Evolutionary conservation across 2,329 filamentous ascomycete genomes (phyloP).

Genomic region (Juglanconis juglandina): DNA sequence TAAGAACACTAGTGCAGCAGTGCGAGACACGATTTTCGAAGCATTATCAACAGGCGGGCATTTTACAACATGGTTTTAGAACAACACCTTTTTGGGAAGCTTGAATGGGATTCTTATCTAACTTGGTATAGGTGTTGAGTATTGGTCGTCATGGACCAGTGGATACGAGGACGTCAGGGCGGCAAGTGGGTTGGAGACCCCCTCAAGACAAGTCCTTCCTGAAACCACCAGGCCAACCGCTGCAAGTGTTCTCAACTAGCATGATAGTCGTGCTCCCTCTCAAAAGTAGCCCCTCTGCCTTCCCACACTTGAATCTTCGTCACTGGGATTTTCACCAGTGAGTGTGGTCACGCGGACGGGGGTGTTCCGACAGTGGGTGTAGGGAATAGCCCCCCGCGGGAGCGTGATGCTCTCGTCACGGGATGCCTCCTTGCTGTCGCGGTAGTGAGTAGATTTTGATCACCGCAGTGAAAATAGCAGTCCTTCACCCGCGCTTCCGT

Average conservation of each 20-base stretch:
- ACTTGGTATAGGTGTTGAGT: neutral
- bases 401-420: neutral
- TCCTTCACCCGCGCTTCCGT: slow-evolving; percentile 24
- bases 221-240: neutral
- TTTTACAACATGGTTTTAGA: neutral
- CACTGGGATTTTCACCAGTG: neutral
- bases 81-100: neutral
- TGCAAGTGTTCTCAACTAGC: neutral
- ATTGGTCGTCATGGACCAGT: neutral
- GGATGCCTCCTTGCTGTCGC: neutral
- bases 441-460: neutral
- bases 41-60: neutral
- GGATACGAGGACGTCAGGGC: neutral
- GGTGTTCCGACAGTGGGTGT: neutral
- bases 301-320: neutral
- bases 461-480: neutral
- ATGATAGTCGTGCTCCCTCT: neutral
- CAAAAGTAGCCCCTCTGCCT: neutral
- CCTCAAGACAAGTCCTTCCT: neutral
- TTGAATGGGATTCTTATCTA: neutral
- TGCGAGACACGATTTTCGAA: neutral
- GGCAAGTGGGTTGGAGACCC: neutral
- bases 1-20: slow-evolving; percentile 6
- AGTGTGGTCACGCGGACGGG: neutral
- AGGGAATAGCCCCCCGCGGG: neutral